A percentile compares a stretch with the other conserved stretches of the same genome.
Evolutionary conservation across 129 eudicot species (phyloP).

Genomic region (Dittrichia graveolens): DNA sequence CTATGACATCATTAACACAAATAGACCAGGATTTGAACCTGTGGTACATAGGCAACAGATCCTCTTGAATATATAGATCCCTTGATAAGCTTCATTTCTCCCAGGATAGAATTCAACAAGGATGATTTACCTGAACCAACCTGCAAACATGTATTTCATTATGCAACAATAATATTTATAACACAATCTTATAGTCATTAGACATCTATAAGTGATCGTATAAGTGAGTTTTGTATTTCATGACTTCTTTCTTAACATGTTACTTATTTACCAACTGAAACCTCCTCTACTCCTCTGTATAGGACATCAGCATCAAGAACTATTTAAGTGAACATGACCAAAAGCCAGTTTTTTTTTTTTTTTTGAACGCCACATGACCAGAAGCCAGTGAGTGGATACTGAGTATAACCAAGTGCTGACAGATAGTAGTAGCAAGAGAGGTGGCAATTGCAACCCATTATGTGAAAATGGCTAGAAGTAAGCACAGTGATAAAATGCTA

Average conservation of each 20-base stretch:
- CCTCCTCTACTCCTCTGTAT: constrained; percentile 25
- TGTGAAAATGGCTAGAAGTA: neutral
- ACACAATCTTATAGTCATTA: neutral
- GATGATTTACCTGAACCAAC: constrained; percentile 99
- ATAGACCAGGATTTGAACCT: constrained; percentile 45
- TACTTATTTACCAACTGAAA: constrained; percentile 5
- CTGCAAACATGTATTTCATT: constrained; percentile 46
- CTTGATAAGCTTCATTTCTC: constrained; percentile 67
- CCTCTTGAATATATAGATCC: constrained; percentile 62
- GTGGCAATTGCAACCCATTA: constrained; percentile 7
- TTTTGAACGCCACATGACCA: no score
- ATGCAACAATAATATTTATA: neutral
- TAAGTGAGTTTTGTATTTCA: constrained; percentile 7
- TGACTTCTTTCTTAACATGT: neutral
- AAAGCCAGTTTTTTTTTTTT: neutral
- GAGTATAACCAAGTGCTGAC: no score
- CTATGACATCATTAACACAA: neutral
- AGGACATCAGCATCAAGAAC: constrained; percentile 10
- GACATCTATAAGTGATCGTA: constrained; percentile 1
- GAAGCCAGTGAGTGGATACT: no score
- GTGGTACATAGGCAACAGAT: constrained; percentile 81
- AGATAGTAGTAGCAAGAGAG: neutral
- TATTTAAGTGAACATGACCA: neutral
- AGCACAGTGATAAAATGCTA: neutral
- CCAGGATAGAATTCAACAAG: constrained; percentile 62